Conservation (phyloP, 345 rosid species). For the Rhodamnia rubescens region DNA sequence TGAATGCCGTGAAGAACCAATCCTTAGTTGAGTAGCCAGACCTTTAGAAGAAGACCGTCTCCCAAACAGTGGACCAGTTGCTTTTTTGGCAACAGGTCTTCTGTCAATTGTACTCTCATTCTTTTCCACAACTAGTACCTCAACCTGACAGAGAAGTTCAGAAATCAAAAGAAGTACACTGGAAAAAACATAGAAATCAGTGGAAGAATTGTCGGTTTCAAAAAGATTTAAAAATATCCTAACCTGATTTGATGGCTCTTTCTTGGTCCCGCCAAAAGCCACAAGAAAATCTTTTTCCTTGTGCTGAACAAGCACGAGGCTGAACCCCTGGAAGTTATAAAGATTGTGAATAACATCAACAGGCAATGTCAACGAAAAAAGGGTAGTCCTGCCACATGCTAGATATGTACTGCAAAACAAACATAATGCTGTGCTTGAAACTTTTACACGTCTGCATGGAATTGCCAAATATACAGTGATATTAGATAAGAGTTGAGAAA, state of each 20-base stretch:
- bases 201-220: neutral
- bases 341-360: neutral
- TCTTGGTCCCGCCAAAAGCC: constrained; percentile 83
- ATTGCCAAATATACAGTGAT: neutral
- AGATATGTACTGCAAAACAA: neutral
- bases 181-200: neutral
- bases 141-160: constrained; percentile 40
- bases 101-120: constrained; percentile 41
- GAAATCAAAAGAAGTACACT: neutral
- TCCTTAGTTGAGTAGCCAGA: constrained; percentile 34
- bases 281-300: constrained; percentile 89
- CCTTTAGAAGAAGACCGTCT: constrained; percentile 45
- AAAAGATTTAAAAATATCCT: neutral
- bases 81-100: constrained; percentile 41
- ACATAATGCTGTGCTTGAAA: neutral
- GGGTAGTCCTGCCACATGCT: neutral
- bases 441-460: neutral
- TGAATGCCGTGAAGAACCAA: constrained; percentile 48
- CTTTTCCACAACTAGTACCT: constrained; percentile 64
- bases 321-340: constrained; percentile 56
- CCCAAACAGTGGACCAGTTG: constrained; percentile 32
- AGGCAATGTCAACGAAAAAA: neutral
- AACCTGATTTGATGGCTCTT: constrained; percentile 96
- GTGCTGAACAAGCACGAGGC: constrained; percentile 77
- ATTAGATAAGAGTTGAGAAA: neutral